These are phyloP conservation scores for Paecilomyces niveus DNA, from an alignment of 2,329 filamentous ascomycete genomes.

Conservation along the genomic window DNA sequence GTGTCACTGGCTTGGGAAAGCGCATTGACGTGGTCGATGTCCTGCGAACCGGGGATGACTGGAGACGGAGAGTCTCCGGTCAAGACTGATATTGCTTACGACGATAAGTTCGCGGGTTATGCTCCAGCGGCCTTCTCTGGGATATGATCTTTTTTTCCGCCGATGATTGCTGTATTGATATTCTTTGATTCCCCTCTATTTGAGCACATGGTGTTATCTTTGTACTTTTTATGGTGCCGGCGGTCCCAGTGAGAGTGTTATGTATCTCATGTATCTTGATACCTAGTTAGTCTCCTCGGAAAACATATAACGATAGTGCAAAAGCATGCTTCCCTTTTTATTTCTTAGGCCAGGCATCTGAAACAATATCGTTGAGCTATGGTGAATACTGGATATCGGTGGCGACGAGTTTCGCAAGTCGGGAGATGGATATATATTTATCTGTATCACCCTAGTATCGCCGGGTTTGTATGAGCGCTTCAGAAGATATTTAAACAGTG, in stretches of 20 bases:
- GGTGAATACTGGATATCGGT: too few relatives aligned
- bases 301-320: not conserved
- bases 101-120: not conserved
- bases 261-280: not conserved
- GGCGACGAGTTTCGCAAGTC: too few relatives aligned
- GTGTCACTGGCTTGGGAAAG: slow-evolving; percentile 77
- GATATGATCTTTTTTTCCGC: not conserved
- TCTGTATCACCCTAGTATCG: too few relatives aligned
- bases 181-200: not conserved
- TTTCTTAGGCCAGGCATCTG: too few relatives aligned
- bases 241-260: not conserved
- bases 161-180: not conserved
- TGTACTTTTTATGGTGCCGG: not conserved
- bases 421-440: too few relatives aligned
- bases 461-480: too few relatives aligned
- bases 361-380: not conserved
- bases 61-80: slow-evolving; percentile 69
- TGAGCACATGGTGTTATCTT: not conserved
- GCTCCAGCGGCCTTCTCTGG: not conserved
- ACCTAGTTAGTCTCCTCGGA: not conserved
- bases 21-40: slow-evolving; percentile 85
- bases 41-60: slow-evolving; percentile 76
- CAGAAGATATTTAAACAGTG: too few relatives aligned
- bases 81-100: slow-evolving; percentile 34
- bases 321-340: not conserved